Percentiles rank a stretch among this genome's conserved stretches.
Evolutionary conservation across 441 rosid species (phyloP).

Genomic region (Erysimum cheiri): DNA sequence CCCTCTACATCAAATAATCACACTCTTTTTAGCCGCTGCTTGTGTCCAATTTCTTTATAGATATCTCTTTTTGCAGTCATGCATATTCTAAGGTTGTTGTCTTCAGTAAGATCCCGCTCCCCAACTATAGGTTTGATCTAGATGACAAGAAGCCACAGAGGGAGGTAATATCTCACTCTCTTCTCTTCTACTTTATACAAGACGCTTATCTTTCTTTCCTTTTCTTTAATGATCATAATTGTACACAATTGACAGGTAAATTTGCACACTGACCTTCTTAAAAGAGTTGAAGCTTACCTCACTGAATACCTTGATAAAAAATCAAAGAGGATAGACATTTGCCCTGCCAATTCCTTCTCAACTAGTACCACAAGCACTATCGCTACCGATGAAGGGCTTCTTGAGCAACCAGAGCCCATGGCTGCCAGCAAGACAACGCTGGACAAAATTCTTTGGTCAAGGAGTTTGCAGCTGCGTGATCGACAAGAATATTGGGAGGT

Average conservation of each 20-base stretch:
- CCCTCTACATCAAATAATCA: constrained; percentile 12
- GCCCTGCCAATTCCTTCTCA: constrained; percentile 55
- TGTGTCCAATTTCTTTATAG: constrained; percentile 34
- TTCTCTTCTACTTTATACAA: neutral
- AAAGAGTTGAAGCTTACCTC: constrained; percentile 67
- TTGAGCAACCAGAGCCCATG: constrained; percentile 68
- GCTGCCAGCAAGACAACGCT: constrained; percentile 55
- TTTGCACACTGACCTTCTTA: constrained; percentile 61
- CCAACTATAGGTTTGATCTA: constrained; percentile 94
- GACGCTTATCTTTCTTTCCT: constrained; percentile 17
- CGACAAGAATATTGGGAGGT: constrained; percentile 88
- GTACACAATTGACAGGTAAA: constrained; percentile 56
- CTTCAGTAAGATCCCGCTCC: constrained; percentile 84
- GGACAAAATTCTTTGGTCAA: constrained; percentile 60
- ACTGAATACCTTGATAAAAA: constrained; percentile 64
- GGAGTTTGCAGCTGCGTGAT: constrained; percentile 70
- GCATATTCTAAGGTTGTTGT: constrained; percentile 78
- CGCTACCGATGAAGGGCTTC: constrained; percentile 70
- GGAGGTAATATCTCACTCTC: constrained; percentile 61
- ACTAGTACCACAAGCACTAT: constrained; percentile 65
- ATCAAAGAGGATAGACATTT: constrained; percentile 49
- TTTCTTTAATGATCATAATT: constrained; percentile 15
- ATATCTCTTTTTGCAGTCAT: constrained; percentile 62
- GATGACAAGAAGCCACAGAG: constrained; percentile 90
- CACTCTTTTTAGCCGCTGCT: neutral